Evolutionary conservation across 1,284 basidiomycete genomes (phyloP).

Genomic region (Trichosporon asahii): DNA sequence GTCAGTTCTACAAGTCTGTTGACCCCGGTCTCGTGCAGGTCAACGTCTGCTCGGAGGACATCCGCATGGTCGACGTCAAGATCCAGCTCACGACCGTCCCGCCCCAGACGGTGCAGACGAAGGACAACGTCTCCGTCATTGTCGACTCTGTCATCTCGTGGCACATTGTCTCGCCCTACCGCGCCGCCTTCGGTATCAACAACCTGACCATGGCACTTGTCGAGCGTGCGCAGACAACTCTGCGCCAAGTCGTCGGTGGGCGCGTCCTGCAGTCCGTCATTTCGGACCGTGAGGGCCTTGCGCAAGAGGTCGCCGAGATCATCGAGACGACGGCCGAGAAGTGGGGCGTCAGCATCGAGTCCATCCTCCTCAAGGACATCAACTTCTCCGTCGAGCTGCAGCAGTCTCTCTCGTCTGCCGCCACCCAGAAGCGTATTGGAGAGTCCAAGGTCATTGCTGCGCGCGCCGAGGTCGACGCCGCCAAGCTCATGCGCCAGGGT

Average conservation of each 20-base stretch:
- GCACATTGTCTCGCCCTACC: slow-evolving; percentile 71
- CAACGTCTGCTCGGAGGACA: slow-evolving; percentile 85
- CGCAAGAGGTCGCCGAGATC: slow-evolving; percentile 91
- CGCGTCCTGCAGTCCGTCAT: slow-evolving; percentile 60
- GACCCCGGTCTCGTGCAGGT: slow-evolving; percentile 88
- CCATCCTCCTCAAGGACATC: slow-evolving; percentile 71
- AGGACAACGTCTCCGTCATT: slow-evolving; percentile 65
- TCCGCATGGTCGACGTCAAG: slow-evolving; percentile 81
- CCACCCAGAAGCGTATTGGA: slow-evolving; percentile 85
- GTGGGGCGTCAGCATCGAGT: slow-evolving; percentile 94
- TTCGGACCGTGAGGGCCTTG: slow-evolving; percentile 88
- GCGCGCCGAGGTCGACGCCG: slow-evolving; percentile 89
- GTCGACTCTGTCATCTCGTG: slow-evolving; percentile 76
- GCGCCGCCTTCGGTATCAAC: slow-evolving; percentile 85
- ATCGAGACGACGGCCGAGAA: slow-evolving; percentile 60
- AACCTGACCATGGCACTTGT: slow-evolving; percentile 82
- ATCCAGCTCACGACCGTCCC: slow-evolving; percentile 87
- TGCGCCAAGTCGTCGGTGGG: slow-evolving; percentile 90
- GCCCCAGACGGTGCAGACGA: slow-evolving; percentile 65
- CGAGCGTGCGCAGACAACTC: slow-evolving; percentile 91
- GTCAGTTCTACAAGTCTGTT: slow-evolving; percentile 60
- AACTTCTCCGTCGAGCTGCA: slow-evolving; percentile 90
- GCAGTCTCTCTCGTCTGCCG: slow-evolving; percentile 84
- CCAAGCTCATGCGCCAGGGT: slow-evolving; percentile 79
- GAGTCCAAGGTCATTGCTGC: slow-evolving; percentile 93